phyloP scores from a whole-genome alignment of 2,329 filamentous ascomycete genomes.

The Fusarium bactridioides region DNA sequence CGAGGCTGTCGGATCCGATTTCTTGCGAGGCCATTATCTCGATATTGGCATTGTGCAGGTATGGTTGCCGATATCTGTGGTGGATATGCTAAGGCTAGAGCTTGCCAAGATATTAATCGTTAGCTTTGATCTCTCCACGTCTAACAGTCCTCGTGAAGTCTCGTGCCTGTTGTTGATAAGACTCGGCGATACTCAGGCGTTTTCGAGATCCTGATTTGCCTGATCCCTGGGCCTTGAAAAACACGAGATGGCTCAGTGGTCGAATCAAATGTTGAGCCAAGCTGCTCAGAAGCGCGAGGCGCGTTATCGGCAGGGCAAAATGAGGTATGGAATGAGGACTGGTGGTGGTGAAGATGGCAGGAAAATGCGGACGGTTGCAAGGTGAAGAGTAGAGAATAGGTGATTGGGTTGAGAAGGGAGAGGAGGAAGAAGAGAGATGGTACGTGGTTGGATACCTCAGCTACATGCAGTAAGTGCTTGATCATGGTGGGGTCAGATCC shows the following conservation, averaged over 20 bases:
- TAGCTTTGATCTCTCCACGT: not conserved
- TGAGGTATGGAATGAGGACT: not conserved
- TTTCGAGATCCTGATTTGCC: not conserved
- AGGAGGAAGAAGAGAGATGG: not conserved
- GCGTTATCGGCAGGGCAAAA: not conserved
- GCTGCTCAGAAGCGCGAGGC: fast-evolving
- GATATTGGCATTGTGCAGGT: not conserved
- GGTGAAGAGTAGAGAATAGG: not conserved
- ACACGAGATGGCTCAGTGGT: not conserved
- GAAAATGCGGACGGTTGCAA: not conserved
- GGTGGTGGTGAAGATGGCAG: not conserved
- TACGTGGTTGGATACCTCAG: not conserved
- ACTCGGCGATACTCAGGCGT: not conserved
- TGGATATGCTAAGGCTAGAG: too few relatives aligned
- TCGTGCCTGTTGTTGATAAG: not conserved
- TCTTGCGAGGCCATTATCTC: not conserved
- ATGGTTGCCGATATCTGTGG: too few relatives aligned
- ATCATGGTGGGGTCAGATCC: not conserved
- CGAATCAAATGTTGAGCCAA: not conserved
- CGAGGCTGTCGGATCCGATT: not conserved
- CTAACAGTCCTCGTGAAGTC: fast-evolving
- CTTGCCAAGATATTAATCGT: not conserved
- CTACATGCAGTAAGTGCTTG: not conserved
- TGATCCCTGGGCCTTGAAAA: not conserved
- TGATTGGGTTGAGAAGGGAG: not conserved